Conservation (phyloP, 768 basidiomycete genomes). For the Mycena pura region DNA sequence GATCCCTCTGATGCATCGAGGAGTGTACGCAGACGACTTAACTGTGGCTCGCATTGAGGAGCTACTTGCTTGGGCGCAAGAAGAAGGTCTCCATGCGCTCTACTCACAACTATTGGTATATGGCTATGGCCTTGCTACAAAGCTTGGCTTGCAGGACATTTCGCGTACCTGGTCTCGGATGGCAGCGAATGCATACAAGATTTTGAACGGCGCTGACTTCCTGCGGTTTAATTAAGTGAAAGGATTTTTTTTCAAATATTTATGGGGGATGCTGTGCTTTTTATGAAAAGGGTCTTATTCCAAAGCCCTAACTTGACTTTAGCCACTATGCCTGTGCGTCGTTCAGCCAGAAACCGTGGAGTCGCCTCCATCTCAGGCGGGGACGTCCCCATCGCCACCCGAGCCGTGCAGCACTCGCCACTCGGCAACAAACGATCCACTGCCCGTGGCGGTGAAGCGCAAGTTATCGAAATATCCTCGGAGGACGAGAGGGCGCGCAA, state of each 20-base stretch:
- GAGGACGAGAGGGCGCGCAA: slow-evolving; percentile 49
- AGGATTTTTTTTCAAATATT: neutral
- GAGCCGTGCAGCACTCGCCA: slow-evolving; percentile 28
- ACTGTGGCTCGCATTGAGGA: slow-evolving; percentile 10
- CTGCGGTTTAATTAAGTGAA: neutral
- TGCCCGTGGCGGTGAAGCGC: slow-evolving; percentile 31
- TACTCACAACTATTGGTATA: slow-evolving; percentile 15
- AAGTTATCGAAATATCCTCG: slow-evolving; percentile 65
- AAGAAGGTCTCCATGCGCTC: slow-evolving; percentile 10
- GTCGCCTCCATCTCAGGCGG: too few species aligned
- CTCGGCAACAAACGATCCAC: slow-evolving; percentile 31
- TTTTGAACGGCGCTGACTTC: slow-evolving; percentile 14
- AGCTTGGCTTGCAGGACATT: neutral
- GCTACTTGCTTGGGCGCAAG: neutral
- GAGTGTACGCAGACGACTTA: slow-evolving; percentile 8
- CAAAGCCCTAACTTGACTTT: too few species aligned
- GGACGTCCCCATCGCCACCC: slow-evolving; percentile 6
- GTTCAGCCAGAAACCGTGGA: too few species aligned
- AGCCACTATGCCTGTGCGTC: too few species aligned
- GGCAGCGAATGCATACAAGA: slow-evolving; percentile 2
- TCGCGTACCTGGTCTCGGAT: slow-evolving; percentile 11
- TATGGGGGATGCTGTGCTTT: too few species aligned
- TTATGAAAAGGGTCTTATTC: too few species aligned
- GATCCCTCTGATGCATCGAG: slow-evolving; percentile 13
- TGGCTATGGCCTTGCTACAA: slow-evolving; percentile 5